Base-by-base conservation (phyloP, 495 filamentous ascomycete genomes). In the Parmelia sp. region DNA sequence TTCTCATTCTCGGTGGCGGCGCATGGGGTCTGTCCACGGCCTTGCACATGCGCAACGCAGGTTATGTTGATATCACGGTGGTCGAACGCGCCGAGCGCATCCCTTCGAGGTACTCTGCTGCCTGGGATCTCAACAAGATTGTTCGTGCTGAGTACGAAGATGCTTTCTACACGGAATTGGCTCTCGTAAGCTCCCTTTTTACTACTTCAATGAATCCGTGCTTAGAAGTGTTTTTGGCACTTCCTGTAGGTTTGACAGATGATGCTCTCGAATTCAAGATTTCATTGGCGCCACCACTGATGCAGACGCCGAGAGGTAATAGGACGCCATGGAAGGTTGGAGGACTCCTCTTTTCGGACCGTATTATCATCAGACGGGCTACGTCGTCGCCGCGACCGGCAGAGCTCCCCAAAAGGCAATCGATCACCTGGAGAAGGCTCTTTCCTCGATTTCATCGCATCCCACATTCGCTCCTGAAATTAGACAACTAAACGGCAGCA, bases 141-240 rank as follows among this genome's bases (percentile, higher is more conserved):
- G 69, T 84, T 27, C 76, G 82, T 10, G 79, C 78, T 15, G 80
- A 84, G 58, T 84, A 85, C 67, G 80, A 82, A 56, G 80, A 83
- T 68, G 73, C 73, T 7, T 82, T 83, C 60, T 85, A 85, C 42
- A 78, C 78, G 1, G 76, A 82, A 25, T 66, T 84, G 57, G 74
- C 78, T 4, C 71, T 82, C 47, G 78, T 81, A 67, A 63, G 65
- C 72, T 66, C 21, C 47, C 53, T 37, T 44, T 64, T 60, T 42
- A 64, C 45, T 65, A 4, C 23, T 23, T 45, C 44, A 3, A 45
- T 45, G 21, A 45, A 21, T 9, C 17, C 4, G 44, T 21, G 21
- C 44, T 21, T 9, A 15, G 9, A 21, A 45, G 44, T 45, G 21
- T n/a, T n/a, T 45, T n/a, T 45, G 5, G 4, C 17, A 45, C 2